Conservation (phyloP, 2,329 filamentous ascomycete genomes). For the Calycina herbarum region DNA sequence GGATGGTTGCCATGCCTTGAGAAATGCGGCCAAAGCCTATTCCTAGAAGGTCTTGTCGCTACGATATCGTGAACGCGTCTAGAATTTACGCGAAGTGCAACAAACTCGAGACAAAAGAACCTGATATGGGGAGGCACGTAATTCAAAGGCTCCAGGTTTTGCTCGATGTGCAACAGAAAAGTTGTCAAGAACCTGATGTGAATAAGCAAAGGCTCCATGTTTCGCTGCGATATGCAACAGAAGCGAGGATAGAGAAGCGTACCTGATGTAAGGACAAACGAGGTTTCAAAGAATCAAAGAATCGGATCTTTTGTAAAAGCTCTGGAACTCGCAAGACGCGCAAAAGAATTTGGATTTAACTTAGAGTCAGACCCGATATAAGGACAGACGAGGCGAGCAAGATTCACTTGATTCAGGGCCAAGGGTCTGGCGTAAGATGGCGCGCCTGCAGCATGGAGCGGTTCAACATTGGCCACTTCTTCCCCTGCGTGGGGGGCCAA, state of each 20-base stretch:
- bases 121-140: background rate
- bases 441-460: background rate
- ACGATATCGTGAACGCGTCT: background rate
- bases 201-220: too few relatives aligned
- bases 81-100: background rate
- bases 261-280: too few relatives aligned
- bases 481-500: background rate
- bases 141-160: background rate
- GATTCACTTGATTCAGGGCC: constrained; percentile 1
- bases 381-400: background rate
- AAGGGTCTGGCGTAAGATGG: background rate
- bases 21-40: background rate
- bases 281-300: too few relatives aligned
- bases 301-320: background rate
- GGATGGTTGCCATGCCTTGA: constrained; percentile 11
- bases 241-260: too few relatives aligned
- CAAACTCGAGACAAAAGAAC: background rate
- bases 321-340: background rate
- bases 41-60: background rate
- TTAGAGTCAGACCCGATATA: background rate
- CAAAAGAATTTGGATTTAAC: background rate
- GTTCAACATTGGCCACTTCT: background rate
- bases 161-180: background rate
- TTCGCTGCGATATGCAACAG: too few relatives aligned
- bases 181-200: background rate